Percentiles rank a stretch among this genome's conserved stretches.
phyloP scores from a whole-genome alignment of 108 stramenopile genomes.

The Skeletonema marinoi region DNA sequence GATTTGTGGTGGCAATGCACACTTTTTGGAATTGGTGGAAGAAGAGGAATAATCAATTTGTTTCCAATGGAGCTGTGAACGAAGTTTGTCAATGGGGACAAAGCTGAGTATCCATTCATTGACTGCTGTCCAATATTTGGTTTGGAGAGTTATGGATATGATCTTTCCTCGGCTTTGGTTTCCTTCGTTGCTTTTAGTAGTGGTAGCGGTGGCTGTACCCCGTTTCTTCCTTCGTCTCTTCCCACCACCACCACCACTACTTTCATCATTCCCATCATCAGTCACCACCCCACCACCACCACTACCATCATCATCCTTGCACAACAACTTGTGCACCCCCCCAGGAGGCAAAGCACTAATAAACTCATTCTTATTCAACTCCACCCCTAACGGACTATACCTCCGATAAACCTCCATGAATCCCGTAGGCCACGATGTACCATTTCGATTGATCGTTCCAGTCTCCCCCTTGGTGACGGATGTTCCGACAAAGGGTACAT shows the following conservation, averaged over 20 bases:
- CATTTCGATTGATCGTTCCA: slow-evolving; percentile 21
- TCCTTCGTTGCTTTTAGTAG: neutral
- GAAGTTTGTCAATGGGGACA: slow-evolving; percentile 52
- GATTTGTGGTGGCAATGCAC: slow-evolving; percentile 34
- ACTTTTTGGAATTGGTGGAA: slow-evolving; percentile 11
- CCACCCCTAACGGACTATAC: slow-evolving; percentile 72
- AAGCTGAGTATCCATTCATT: slow-evolving; percentile 46
- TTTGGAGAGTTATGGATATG: slow-evolving; percentile 27
- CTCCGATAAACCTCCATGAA: slow-evolving; percentile 72
- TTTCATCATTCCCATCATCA: neutral
- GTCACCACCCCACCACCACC: neutral
- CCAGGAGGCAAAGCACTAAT: slow-evolving; percentile 48
- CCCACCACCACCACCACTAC: neutral
- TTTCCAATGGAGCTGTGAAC: neutral
- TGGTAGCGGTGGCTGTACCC: neutral
- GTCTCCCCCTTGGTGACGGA: slow-evolving; percentile 68
- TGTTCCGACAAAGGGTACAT: slow-evolving; percentile 87
- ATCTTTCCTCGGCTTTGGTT: slow-evolving; percentile 30
- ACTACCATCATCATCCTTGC: slow-evolving; percentile 1
- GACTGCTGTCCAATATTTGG: slow-evolving; percentile 38
- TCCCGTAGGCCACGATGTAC: slow-evolving; percentile 78
- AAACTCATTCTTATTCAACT: slow-evolving; percentile 60
- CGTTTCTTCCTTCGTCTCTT: neutral
- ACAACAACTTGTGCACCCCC: slow-evolving; percentile 39
- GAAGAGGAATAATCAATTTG: neutral